A percentile compares a stretch with the other conserved stretches of the same genome.
phyloP scores from a whole-genome alignment of 768 basidiomycete species.

The Hirschioporus abietinus region DNA sequence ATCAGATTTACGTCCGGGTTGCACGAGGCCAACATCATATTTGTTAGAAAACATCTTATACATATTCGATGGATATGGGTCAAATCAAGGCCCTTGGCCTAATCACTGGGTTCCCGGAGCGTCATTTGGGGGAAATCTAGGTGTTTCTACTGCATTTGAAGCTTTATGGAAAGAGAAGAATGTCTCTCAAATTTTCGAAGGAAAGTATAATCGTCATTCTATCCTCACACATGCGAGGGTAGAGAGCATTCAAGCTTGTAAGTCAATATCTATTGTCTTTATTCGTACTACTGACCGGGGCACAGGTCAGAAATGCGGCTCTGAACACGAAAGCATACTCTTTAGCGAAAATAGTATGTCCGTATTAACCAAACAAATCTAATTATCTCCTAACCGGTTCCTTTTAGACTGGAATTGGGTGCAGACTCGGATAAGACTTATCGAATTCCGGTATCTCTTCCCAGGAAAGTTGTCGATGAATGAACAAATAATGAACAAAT shows the following conservation, averaged over 20 bases:
- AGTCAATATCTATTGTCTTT: neutral
- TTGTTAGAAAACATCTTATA: neutral
- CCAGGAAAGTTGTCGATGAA: neutral
- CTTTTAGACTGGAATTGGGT: constrained; percentile 3
- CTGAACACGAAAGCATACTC: neutral
- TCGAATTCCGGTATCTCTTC: neutral
- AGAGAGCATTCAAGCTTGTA: neutral
- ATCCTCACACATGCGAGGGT: neutral
- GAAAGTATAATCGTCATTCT: neutral
- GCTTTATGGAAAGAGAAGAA: neutral
- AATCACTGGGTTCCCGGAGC: neutral
- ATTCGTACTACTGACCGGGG: neutral
- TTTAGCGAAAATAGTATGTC: neutral
- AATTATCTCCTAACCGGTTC: neutral
- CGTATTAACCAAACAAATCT: neutral
- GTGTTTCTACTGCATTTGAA: neutral
- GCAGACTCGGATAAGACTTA: neutral
- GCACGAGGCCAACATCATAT: neutral
- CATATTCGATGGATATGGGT: neutral
- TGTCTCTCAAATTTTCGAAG: neutral
- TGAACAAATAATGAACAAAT: neutral
- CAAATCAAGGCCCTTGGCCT: neutral
- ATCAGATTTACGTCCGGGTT: neutral
- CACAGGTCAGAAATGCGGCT: neutral
- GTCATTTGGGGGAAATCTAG: neutral